Evolutionary conservation across 2,329 filamentous ascomycete genomes (phyloP), one percentile per base, ranked within the genome.

Genomic region (Pseudogymnoascus sp.): DNA sequence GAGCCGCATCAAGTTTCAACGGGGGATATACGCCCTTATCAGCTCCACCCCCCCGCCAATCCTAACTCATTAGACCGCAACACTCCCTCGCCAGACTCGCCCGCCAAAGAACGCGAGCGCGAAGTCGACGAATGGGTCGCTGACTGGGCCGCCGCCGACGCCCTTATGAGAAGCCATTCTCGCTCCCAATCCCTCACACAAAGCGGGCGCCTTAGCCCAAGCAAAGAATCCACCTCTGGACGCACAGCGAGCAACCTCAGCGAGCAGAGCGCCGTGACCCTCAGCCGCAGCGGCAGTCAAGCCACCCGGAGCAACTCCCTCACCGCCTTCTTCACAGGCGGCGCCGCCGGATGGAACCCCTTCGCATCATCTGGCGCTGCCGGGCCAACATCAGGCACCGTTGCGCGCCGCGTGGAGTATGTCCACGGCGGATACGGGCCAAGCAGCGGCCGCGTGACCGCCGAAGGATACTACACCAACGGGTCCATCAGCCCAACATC

Each of bases 61-160:
- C 66, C 67, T 5, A 63, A 62, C 10, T 28, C 65, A 14, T 21
- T 53, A 8, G 62, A 56, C 31, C 59, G 61, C 12, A 61, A 64
- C 6, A 66, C 67, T 4, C 63, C 68, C 10, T 66, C 69, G 5
- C 63, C 66, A 2, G 38, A 64, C 14, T 56, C 65, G 59, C 63
- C 67, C 7, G 69, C 69, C 12, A 67, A 63, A 40, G 70, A 70
- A 28, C 69, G 72, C 10, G 70, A 74, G 50, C 66, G 69, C 21
- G 73, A 75, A 50, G 70, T 74, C 11, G 67, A 72, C 37, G 69
- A 73, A 69, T 75, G 73, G 73, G 70, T 74, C n/a, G 65, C 69
- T 6, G 73, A 75, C 61, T 75, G 73, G 73, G 73, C 72, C 1
- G 71, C 70, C 6, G 73, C 73, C 14, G 72, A 73, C 66, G 68